These are phyloP conservation scores for Citrullus mucosospermus DNA, from an alignment of 306 rosid genomes.

Conservation along the genomic window DNA sequence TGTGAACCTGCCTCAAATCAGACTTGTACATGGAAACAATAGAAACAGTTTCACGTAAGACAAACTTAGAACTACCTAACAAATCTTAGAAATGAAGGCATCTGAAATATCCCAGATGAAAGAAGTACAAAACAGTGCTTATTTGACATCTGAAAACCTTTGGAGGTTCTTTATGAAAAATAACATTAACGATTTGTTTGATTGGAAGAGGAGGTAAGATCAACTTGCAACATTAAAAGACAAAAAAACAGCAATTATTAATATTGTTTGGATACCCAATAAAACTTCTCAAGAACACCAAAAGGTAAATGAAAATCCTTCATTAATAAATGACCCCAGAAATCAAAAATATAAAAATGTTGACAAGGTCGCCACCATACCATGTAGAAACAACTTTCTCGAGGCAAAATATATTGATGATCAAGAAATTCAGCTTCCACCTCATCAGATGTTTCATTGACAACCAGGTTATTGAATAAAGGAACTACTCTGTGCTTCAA, in stretches of 20 bases:
- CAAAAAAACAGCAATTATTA: background rate
- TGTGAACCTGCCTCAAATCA: constrained; percentile 80
- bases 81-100: background rate
- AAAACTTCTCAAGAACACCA: background rate
- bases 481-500: constrained; percentile 27
- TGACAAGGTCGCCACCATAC: constrained; percentile 27
- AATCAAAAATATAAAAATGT: background rate
- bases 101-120: background rate
- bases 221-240: background rate
- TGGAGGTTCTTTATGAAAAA: background rate
- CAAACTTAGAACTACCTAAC: constrained; percentile 8
- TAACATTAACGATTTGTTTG: background rate
- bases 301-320: background rate
- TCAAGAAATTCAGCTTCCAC: constrained; percentile 51
- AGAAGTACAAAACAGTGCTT: background rate
- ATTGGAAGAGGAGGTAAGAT: background rate
- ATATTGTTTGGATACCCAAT: background rate
- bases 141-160: background rate
- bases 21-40: constrained; percentile 71
- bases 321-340: background rate
- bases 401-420: constrained; percentile 47
- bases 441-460: constrained; percentile 56
- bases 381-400: constrained; percentile 72
- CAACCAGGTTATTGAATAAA: constrained; percentile 53
- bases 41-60: constrained; percentile 32